Evolutionary conservation across 306 rosid genomes (phyloP).

Genomic region (Acmispon strigosus): DNA sequence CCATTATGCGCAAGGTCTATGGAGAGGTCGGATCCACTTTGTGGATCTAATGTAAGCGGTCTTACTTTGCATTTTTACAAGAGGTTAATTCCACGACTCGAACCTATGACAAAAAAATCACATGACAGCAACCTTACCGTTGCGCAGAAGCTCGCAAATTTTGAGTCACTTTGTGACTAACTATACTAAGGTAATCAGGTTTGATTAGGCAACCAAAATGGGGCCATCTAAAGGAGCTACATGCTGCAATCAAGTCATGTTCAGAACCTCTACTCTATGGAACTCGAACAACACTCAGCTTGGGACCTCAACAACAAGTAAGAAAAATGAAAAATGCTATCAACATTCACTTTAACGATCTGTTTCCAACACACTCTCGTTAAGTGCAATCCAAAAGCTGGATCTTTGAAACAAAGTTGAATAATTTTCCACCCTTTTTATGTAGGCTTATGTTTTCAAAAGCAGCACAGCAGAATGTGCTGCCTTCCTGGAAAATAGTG

Average conservation of each 20-base stretch:
- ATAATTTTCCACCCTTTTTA: conserved; percentile 3
- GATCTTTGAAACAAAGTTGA: not conserved
- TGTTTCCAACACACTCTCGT: no score
- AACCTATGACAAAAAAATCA: no score
- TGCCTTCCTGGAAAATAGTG: conserved; percentile 43
- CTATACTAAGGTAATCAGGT: conserved; percentile 34
- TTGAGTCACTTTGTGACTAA: not conserved
- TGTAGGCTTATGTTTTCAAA: conserved; percentile 44
- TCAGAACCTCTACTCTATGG: conserved; percentile 42
- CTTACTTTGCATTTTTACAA: no score
- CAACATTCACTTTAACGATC: no score
- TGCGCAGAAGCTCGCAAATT: not conserved
- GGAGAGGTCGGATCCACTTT: no score
- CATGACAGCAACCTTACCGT: no score
- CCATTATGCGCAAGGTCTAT: no score
- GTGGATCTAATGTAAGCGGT: no score
- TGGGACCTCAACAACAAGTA: conserved; percentile 36
- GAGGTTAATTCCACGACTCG: no score
- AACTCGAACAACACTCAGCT: conserved; percentile 10
- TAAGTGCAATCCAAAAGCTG: not conserved
- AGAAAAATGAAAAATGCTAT: not conserved
- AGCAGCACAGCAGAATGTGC: conserved; percentile 31
- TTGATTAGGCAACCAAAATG: conserved; percentile 59
- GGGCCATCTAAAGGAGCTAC: conserved; percentile 73
- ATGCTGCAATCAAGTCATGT: conserved; percentile 55